Evolutionary conservation across 495 filamentous ascomycete genomes (phyloP).

Genomic region (Platismatia glauca): DNA sequence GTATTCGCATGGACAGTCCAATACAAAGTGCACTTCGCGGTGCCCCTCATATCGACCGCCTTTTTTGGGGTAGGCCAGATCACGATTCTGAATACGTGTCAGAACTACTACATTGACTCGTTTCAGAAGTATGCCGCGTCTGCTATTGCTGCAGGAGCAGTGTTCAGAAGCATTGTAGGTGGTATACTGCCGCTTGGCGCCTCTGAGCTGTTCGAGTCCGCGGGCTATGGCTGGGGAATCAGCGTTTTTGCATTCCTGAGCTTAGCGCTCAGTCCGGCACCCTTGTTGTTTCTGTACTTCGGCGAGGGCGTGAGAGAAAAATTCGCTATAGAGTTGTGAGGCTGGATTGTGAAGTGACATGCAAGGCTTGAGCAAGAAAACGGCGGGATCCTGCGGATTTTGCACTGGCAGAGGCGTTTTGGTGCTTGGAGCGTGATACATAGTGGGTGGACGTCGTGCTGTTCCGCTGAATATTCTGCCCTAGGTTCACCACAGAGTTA

Average conservation of each 20-base stretch:
- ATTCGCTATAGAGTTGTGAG: slow-evolving; percentile 31
- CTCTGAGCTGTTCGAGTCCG: slow-evolving; percentile 38
- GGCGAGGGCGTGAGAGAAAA: slow-evolving; percentile 42
- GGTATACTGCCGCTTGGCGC: slow-evolving; percentile 49
- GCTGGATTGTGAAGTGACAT: too few relatives aligned
- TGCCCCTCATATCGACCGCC: slow-evolving; percentile 53
- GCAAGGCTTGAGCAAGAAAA: not conserved
- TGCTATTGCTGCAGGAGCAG: slow-evolving; percentile 46
- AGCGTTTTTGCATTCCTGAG: slow-evolving; percentile 47
- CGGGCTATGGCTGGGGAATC: slow-evolving; percentile 52
- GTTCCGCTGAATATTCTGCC: too few relatives aligned
- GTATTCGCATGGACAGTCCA: slow-evolving; percentile 62
- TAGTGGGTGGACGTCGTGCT: too few relatives aligned
- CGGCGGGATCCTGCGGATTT: too few relatives aligned
- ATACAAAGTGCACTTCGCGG: slow-evolving; percentile 45
- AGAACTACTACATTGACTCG: slow-evolving; percentile 62
- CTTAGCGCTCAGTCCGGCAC: slow-evolving; percentile 41
- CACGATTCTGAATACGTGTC: slow-evolving; percentile 48
- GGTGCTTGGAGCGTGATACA: too few relatives aligned
- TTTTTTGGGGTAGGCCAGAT: slow-evolving; percentile 48
- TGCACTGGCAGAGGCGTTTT: too few relatives aligned
- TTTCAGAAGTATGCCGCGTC: slow-evolving; percentile 57
- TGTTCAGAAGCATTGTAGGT: slow-evolving; percentile 45
- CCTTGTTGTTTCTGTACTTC: slow-evolving; percentile 44
- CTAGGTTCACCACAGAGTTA: too few relatives aligned